These are phyloP conservation scores for Ogataea chonburiensis DNA, from an alignment of 805 yeast species.

Conservation along the genomic window DNA sequence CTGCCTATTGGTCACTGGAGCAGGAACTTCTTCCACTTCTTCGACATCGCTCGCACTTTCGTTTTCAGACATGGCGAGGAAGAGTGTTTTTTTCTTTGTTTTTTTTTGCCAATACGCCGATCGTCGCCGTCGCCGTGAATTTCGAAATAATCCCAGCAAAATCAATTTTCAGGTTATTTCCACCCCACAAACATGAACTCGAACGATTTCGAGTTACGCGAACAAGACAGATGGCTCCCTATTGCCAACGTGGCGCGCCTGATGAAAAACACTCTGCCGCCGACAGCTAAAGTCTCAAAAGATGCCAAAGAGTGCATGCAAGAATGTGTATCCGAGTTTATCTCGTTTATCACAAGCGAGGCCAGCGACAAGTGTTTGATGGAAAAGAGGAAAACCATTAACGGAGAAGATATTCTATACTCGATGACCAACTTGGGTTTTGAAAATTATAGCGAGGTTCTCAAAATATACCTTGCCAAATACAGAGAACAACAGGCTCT, in stretches of 20 bases:
- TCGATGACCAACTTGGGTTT: conserved; percentile 66
- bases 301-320: conserved; percentile 79
- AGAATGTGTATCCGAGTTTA: conserved; percentile 60
- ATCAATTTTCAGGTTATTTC: conserved; percentile 4
- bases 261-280: conserved; percentile 73
- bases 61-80: conserved; percentile 5
- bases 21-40: conserved; percentile 10
- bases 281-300: conserved; percentile 71
- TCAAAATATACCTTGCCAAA: conserved; percentile 66
- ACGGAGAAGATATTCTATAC: conserved; percentile 65
- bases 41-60: conserved; percentile 5
- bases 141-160: conserved; percentile 3
- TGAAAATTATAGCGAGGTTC: conserved; percentile 67
- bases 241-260: conserved; percentile 69
- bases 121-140: conserved; percentile 5
- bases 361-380: conserved; percentile 60
- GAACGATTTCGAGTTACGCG: conserved; percentile 50
- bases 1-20: conserved; percentile 10
- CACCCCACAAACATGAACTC: conserved; percentile 18
- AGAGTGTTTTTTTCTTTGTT: conserved; percentile 1
- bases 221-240: conserved; percentile 61
- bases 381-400: conserved; percentile 67
- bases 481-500: conserved; percentile 73
- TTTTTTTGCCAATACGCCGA: no score
- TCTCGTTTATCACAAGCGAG: conserved; percentile 65